phyloP scores from a whole-genome alignment of 2,329 filamentous ascomycete species.

The Exophiala spinifera region DNA sequence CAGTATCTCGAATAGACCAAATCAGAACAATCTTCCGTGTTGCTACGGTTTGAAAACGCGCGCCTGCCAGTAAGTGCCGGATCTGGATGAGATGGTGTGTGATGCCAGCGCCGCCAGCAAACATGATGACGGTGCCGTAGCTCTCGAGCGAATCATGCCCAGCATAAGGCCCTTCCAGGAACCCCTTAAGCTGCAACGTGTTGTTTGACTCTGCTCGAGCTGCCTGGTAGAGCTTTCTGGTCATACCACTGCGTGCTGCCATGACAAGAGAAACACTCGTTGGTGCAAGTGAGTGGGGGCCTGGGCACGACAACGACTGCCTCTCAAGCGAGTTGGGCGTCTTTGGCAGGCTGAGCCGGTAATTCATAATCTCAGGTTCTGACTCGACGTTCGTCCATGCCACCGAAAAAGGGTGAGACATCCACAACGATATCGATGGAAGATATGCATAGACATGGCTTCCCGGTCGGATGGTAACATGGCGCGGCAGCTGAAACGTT shows the following conservation, averaged over 20 bases:
- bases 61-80: constrained; percentile 55
- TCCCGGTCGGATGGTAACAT: constrained; percentile 53
- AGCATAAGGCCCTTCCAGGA: constrained; percentile 63
- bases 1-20: constrained; percentile 61
- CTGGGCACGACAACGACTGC: constrained; percentile 22
- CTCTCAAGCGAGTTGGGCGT: constrained; percentile 28
- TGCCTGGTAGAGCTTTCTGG: constrained; percentile 57
- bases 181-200: constrained; percentile 52
- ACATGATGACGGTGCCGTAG: constrained; percentile 64
- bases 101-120: constrained; percentile 64
- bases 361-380: constrained; percentile 22
- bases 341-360: constrained; percentile 8
- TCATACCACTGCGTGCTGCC: constrained; percentile 62
- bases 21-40: constrained; percentile 60
- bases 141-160: constrained; percentile 57
- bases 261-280: constrained; percentile 56
- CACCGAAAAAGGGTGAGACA: constrained; percentile 49
- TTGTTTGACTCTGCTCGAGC: constrained; percentile 46
- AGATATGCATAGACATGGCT: constrained; percentile 62
- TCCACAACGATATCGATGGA: constrained; percentile 48
- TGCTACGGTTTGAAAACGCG: constrained; percentile 52
- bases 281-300: constrained; percentile 19
- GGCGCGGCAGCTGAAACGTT: constrained; percentile 57
- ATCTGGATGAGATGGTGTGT: constrained; percentile 63
- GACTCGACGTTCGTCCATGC: constrained; percentile 42